phyloP scores from a whole-genome alignment of 1,284 basidiomycete genomes.

The Malassezia cuniculi region DNA sequence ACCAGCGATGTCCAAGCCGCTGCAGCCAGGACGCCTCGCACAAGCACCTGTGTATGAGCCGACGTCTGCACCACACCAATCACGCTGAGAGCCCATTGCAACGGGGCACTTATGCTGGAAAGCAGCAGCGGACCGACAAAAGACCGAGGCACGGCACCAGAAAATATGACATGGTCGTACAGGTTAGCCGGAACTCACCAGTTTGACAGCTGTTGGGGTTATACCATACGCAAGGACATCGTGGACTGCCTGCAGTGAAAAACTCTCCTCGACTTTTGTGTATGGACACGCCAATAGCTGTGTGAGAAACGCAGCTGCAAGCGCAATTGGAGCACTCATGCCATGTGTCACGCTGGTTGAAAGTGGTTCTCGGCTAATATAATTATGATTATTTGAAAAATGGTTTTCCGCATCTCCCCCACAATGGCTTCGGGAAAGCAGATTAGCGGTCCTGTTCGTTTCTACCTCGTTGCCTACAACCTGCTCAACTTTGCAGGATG shows the following conservation, averaged over 20 bases:
- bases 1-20: constrained; percentile 58
- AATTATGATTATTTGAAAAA: too few relatives aligned
- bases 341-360: too few relatives aligned
- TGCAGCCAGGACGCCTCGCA: constrained; percentile 61
- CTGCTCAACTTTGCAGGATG: constrained; percentile 9
- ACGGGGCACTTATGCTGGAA: constrained; percentile 29
- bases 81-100: constrained; percentile 35
- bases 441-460: constrained; percentile 53
- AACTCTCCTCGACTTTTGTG: constrained; percentile 94
- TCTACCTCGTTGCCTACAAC: constrained; percentile 12
- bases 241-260: constrained; percentile 81
- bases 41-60: constrained; percentile 55
- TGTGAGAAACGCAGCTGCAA: too few relatives aligned
- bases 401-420: too few relatives aligned
- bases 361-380: too few relatives aligned
- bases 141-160: constrained; percentile 76
- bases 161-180: constrained; percentile 82
- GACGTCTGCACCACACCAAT: constrained; percentile 50
- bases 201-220: constrained; percentile 17
- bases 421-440: constrained; percentile 59
- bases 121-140: constrained; percentile 58
- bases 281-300: too few relatives aligned
- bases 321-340: too few relatives aligned
- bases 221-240: constrained; percentile 71
- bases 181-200: constrained; percentile 33